Evolutionary conservation across 2,329 filamentous ascomycete species (phyloP).

Genomic region (Trichoderma atroviride): DNA sequence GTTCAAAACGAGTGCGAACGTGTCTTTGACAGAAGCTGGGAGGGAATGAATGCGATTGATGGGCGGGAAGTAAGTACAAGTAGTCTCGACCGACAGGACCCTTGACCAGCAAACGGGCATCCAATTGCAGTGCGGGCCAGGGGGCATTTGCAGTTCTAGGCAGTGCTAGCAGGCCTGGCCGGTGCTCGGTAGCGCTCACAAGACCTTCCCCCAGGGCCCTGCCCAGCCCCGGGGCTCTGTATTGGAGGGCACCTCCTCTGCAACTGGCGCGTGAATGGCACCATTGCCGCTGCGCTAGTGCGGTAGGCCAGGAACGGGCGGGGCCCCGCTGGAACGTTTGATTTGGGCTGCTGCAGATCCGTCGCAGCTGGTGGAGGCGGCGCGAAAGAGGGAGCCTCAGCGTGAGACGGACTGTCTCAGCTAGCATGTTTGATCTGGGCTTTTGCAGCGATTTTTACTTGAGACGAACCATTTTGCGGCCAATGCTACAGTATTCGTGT

Average conservation of each 20-base stretch:
- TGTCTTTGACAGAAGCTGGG: neutral
- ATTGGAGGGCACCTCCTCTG: neutral
- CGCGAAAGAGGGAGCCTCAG: neutral
- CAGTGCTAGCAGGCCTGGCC: neutral
- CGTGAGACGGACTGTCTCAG: neutral
- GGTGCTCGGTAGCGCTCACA: neutral
- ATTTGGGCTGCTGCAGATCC: slow-evolving; percentile 13
- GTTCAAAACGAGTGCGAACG: slow-evolving; percentile 21
- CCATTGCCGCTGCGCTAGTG: slow-evolving; percentile 25
- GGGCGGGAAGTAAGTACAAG: slow-evolving; percentile 13
- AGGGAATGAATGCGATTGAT: neutral
- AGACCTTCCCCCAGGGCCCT: neutral
- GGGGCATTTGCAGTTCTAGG: neutral
- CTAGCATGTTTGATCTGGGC: neutral
- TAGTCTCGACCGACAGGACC: neutral
- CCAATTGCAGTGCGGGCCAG: slow-evolving; percentile 16
- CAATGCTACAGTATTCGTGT: too few relatives aligned
- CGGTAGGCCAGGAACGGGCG: slow-evolving; percentile 25
- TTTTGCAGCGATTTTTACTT: neutral
- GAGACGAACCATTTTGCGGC: neutral
- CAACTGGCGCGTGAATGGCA: slow-evolving; percentile 4
- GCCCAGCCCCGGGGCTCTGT: too few relatives aligned
- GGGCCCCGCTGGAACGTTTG: slow-evolving; percentile 23
- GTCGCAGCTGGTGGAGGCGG: neutral
- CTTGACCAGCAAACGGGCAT: neutral